Conservation (phyloP, 306 rosid species). For the Sindora glabra region DNA sequence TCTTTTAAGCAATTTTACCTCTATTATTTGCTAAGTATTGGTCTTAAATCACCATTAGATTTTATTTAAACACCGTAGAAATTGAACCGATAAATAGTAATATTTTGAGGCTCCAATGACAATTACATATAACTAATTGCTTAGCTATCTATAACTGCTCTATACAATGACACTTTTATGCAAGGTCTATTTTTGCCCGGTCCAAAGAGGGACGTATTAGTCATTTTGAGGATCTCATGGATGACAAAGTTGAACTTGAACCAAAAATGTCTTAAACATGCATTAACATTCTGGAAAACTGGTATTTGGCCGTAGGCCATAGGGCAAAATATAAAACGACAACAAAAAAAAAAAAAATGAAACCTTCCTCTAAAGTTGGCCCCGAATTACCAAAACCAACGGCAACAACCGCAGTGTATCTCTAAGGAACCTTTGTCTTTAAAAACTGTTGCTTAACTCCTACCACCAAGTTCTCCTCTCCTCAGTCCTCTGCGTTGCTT, state of each 20-base stretch:
- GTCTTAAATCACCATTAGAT: no score
- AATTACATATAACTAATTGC: no score
- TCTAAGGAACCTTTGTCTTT: background rate
- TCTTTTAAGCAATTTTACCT: no score
- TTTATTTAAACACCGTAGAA: no score
- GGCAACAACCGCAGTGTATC: background rate
- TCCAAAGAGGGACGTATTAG: no score
- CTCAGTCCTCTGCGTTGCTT: conserved; percentile 18
- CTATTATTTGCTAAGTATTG: no score
- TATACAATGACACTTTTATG: no score
- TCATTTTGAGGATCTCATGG: background rate
- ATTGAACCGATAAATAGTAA: no score
- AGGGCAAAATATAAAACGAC: background rate
- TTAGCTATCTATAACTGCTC: no score
- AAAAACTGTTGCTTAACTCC: conserved; percentile 50
- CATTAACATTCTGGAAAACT: no score
- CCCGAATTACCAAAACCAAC: conserved; percentile 6
- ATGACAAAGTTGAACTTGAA: background rate
- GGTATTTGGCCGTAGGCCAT: background rate
- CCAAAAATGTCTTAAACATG: background rate
- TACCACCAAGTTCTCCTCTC: conserved; percentile 9
- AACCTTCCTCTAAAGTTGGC: background rate
- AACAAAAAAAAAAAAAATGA: background rate
- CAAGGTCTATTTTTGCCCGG: no score
- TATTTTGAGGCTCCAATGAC: no score